Conservation (phyloP, 805 yeast genomes). For the Candida lessepsii region DNA sequence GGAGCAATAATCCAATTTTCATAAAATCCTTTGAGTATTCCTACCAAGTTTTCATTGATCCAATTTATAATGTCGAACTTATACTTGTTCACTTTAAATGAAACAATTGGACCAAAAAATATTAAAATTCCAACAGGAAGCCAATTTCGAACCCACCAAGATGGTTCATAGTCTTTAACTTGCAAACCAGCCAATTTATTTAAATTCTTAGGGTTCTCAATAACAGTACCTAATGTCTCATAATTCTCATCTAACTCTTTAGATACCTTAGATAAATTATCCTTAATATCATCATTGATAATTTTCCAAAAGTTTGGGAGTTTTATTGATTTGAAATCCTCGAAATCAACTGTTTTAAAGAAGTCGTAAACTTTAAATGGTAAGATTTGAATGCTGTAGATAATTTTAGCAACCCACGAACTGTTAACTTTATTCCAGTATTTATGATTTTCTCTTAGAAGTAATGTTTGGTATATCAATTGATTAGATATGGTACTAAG, state of each 20-base stretch:
- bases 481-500: slow-evolving; percentile 25
- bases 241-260: slow-evolving; percentile 22
- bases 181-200: neutral
- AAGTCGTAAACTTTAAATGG: slow-evolving; percentile 27
- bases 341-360: neutral
- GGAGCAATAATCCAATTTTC: slow-evolving; percentile 85
- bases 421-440: slow-evolving; percentile 34
- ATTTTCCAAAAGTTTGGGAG: slow-evolving; percentile 12
- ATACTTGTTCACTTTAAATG: slow-evolving; percentile 45
- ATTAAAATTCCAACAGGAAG: slow-evolving; percentile 45
- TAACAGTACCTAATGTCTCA: slow-evolving; percentile 13
- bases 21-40: slow-evolving; percentile 66
- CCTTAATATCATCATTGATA: slow-evolving; percentile 27
- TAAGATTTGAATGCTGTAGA: slow-evolving; percentile 34
- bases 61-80: slow-evolving; percentile 55
- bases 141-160: slow-evolving; percentile 55
- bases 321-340: slow-evolving; percentile 1
- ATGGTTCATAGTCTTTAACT: slow-evolving; percentile 10
- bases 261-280: slow-evolving; percentile 21
- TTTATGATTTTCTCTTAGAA: slow-evolving; percentile 29
- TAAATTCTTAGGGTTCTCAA: slow-evolving; percentile 9
- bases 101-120: slow-evolving; percentile 54
- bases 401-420: slow-evolving; percentile 24
- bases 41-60: slow-evolving; percentile 56
- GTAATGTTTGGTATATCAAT: slow-evolving; percentile 33